Conservation (phyloP, 805 yeast genomes). For the Wickerhamiella nectarea region DNA sequence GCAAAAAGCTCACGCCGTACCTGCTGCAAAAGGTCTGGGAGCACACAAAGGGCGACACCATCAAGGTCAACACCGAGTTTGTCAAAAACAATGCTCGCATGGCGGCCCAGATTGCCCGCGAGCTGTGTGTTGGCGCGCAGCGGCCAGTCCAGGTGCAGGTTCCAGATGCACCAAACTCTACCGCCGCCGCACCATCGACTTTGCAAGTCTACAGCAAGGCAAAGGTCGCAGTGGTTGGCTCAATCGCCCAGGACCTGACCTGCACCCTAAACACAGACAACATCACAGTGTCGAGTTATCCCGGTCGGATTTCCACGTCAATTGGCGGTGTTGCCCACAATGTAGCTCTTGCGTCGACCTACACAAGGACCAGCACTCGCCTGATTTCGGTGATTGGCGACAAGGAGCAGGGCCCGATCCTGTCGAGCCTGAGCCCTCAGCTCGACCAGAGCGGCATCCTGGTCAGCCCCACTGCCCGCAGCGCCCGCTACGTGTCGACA, state of each 20-base stretch:
- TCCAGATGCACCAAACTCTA: neutral
- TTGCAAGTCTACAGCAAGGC: neutral
- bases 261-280: constrained; percentile 32
- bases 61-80: constrained; percentile 56
- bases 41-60: constrained; percentile 57
- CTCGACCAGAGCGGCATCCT: constrained; percentile 31
- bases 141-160: too few relatives aligned
- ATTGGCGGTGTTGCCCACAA: constrained; percentile 83
- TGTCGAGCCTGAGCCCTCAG: constrained; percentile 17
- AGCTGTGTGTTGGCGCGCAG: too few relatives aligned
- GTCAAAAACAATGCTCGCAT: constrained; percentile 62
- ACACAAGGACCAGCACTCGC: constrained; percentile 25
- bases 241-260: constrained; percentile 62
- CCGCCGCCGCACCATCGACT: neutral
- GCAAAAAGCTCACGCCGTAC: constrained; percentile 73
- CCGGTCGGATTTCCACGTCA: constrained; percentile 42
- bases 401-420: constrained; percentile 29
- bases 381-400: constrained; percentile 49
- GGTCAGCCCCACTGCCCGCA: constrained; percentile 23
- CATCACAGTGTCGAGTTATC: constrained; percentile 46
- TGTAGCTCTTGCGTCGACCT: constrained; percentile 50
- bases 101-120: constrained; percentile 54
- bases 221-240: constrained; percentile 45
- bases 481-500: constrained; percentile 64
- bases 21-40: constrained; percentile 49